A percentile compares a stretch with the other conserved stretches of the same genome.
Evolutionary conservation across 306 rosid species (phyloP).

Genomic region (Cicer arietinum): DNA sequence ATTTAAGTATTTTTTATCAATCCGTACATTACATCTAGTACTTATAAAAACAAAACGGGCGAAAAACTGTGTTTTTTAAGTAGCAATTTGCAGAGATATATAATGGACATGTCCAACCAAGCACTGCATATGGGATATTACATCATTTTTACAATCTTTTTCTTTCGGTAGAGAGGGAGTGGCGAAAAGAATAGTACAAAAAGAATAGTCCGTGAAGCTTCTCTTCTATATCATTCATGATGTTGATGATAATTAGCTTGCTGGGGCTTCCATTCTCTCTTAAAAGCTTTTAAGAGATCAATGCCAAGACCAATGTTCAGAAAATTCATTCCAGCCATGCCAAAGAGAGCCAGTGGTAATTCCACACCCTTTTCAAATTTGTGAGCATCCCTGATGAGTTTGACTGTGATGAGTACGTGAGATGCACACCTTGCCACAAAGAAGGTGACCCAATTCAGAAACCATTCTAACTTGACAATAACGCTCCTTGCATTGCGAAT

Average conservation of each 20-base stretch:
- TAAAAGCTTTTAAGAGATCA: constrained; percentile 83
- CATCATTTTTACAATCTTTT: neutral
- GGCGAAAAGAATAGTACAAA: neutral
- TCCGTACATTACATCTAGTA: too few species aligned
- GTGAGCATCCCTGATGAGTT: constrained; percentile 76
- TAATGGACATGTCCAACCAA: neutral
- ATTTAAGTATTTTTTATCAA: neutral
- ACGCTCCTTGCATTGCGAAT: constrained; percentile 56
- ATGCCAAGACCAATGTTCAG: constrained; percentile 80
- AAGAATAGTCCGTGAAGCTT: neutral
- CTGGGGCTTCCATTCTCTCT: constrained; percentile 59
- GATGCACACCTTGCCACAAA: constrained; percentile 64
- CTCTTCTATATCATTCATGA: constrained; percentile 58
- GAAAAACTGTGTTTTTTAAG: neutral
- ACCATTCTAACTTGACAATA: constrained; percentile 78
- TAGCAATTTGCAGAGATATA: neutral
- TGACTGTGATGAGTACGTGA: constrained; percentile 78
- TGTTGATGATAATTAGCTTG: constrained; percentile 36
- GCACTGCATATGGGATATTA: neutral
- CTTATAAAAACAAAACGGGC: neutral
- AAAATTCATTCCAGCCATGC: constrained; percentile 91
- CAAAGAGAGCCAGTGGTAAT: constrained; percentile 84
- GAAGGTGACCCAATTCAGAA: constrained; percentile 81
- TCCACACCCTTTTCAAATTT: constrained; percentile 81
- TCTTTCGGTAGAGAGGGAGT: neutral